Evolutionary conservation across 768 basidiomycete genomes (phyloP), one percentile per base, ranked within the genome.

Genomic region (Russula emetica): DNA sequence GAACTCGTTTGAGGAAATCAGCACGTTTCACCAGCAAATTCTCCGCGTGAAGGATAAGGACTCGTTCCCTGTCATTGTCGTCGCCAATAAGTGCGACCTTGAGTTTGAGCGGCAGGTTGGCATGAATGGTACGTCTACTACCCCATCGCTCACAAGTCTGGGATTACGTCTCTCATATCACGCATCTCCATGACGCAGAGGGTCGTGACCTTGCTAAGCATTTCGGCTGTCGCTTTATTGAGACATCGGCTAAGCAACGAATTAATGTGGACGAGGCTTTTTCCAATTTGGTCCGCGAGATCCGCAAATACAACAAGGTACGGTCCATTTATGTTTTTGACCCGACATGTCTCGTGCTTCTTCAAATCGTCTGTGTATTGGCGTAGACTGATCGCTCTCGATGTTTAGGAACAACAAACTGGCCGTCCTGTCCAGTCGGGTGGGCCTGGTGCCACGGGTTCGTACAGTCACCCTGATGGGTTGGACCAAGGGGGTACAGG

Each of bases 191-290:
- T 45, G 54, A 56, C 42, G 36, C 74, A 97, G 96, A 98, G 94
- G 97, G 97, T 6, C 91, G 92, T 58, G 94, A 97, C 70, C 86
- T 98, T 56, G 97, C 97, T 0, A 93, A 93, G 74, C 90, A 92
- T 74, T 93, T 94, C 72, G 88, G 88, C 50, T 94, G 93, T 78
- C 92, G 89, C 71, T 97, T 94, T 75, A 90, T 95, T 62, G 95
- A 98, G 75, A 96, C 94, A 1, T 98, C 95, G 5, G 95, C 94
- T 51, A 97, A 97, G 77, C 90, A 94, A 71, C 84, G 95, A 58
- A 93, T 95, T 78, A 97, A 97, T 70, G 94, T 98, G 60, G 95
- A 98, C 69, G 92, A 97, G 77, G 92, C 93, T 14, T 98, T 98
- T 78, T 85, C 83, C 71, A 88, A 89, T 66, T 88, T 98, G 69